Evolutionary conservation across 768 basidiomycete genomes (phyloP).

Genomic region (Mycena capillaripes): DNA sequence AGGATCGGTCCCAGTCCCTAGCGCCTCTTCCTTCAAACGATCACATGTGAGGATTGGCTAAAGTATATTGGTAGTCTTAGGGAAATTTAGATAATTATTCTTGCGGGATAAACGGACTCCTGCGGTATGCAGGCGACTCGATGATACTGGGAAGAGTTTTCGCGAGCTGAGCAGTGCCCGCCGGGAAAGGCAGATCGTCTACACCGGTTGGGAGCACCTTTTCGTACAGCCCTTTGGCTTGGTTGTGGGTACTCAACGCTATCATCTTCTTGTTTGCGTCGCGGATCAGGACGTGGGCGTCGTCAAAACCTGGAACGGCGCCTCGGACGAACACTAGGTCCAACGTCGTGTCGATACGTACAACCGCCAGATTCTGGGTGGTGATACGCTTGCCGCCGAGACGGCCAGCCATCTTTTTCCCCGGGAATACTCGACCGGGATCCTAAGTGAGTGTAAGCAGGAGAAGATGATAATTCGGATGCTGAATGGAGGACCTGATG

Average conservation of each 20-base stretch:
- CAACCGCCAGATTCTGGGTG: constrained; percentile 88
- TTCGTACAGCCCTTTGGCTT: constrained; percentile 79
- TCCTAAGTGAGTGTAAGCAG: constrained; percentile 66
- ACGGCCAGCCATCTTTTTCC: constrained; percentile 98
- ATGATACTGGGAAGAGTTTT: constrained; percentile 74
- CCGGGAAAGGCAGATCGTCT: constrained; percentile 91
- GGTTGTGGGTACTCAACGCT: constrained; percentile 71
- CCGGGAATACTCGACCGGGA: constrained; percentile 95
- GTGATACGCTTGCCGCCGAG: constrained; percentile 90
- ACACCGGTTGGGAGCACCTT: constrained; percentile 88
- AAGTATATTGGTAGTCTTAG: too few relatives aligned
- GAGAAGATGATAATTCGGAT: not conserved
- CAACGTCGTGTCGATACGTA: constrained; percentile 88
- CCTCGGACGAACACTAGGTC: constrained; percentile 94
- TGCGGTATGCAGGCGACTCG: constrained; percentile 78
- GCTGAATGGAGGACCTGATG: constrained; percentile 75
- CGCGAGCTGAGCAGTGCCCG: constrained; percentile 85
- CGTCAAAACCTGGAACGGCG: constrained; percentile 91
- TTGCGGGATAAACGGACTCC: constrained; percentile 84
- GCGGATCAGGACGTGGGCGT: constrained; percentile 85
- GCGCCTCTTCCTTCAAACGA: too few relatives aligned
- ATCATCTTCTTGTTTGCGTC: constrained; percentile 93
- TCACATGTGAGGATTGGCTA: too few relatives aligned
- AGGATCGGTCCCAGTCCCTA: not conserved
- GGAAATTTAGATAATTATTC: constrained; percentile 60